Percentiles rank a stretch among this genome's conserved stretches.
Evolutionary conservation across 2,329 filamentous ascomycete genomes (phyloP).

Genomic region (Penicillium digitatum): DNA sequence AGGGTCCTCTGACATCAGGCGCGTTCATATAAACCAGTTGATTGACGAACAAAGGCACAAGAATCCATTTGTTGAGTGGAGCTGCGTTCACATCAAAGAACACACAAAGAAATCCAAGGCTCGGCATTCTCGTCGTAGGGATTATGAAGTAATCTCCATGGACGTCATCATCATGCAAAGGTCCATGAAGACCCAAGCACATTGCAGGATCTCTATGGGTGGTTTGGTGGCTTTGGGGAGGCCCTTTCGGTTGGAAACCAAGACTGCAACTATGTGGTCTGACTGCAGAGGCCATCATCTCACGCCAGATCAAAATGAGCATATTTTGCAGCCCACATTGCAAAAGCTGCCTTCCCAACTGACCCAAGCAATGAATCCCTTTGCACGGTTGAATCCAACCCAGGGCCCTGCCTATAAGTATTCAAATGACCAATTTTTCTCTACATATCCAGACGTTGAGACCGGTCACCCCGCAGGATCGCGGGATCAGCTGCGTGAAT

Average conservation of each 20-base stretch:
- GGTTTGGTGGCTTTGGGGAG: constrained; percentile 7
- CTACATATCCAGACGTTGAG: background rate
- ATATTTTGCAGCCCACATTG: background rate
- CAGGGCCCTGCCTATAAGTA: background rate
- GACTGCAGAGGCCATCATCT: background rate
- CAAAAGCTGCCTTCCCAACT: background rate
- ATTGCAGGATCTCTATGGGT: constrained; percentile 14
- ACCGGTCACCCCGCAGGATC: background rate
- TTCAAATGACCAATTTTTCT: background rate
- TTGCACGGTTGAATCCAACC: background rate
- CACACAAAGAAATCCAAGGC: constrained; percentile 27
- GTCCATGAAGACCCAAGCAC: constrained; percentile 18
- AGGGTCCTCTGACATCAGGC: constrained; percentile 24
- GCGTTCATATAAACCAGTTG: constrained; percentile 35
- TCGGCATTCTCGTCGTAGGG: constrained; percentile 25
- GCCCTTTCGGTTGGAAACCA: background rate
- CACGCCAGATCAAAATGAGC: background rate
- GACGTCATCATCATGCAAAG: constrained; percentile 35
- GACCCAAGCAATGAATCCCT: background rate
- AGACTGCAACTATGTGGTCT: background rate
- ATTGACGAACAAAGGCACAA: constrained; percentile 31
- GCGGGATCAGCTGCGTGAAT: background rate
- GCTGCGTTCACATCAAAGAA: constrained; percentile 37
- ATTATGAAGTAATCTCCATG: constrained; percentile 33
- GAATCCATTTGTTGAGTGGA: constrained; percentile 36